phyloP scores from a whole-genome alignment of 768 basidiomycete genomes.

The Serpula lacrymans region DNA sequence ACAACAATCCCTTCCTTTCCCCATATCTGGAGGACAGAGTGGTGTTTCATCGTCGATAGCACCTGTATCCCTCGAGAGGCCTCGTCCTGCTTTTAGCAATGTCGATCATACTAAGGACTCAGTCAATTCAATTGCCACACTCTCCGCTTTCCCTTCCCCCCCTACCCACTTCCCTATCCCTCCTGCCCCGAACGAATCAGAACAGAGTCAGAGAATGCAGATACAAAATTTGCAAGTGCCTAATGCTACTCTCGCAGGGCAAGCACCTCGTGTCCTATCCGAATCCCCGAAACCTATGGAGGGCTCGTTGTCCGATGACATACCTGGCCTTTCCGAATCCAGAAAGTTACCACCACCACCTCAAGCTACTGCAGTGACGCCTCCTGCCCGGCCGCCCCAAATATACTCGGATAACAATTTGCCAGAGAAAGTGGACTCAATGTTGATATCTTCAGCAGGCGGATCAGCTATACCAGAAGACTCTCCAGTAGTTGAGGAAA shows the following conservation, averaged over 20 bases:
- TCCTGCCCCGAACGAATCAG: slow-evolving; percentile 27
- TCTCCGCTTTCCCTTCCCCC: slow-evolving; percentile 72
- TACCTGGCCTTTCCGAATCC: not conserved
- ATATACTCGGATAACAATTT: not conserved
- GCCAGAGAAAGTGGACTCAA: slow-evolving; percentile 1
- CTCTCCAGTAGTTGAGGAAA: slow-evolving; percentile 1
- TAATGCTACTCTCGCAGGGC: slow-evolving; percentile 3
- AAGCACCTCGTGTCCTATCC: slow-evolving; percentile 9
- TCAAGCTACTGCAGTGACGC: slow-evolving; percentile 7
- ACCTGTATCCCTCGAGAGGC: slow-evolving; percentile 16
- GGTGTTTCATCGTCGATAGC: slow-evolving; percentile 9
- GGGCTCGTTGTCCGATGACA: slow-evolving; percentile 6
- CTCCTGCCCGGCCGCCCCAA: slow-evolving; percentile 7
- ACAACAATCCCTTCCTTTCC: slow-evolving; percentile 19
- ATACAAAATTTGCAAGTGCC: slow-evolving; percentile 15
- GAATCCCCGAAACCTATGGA: slow-evolving; percentile 20
- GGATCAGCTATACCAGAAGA: not conserved
- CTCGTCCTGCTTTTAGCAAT: slow-evolving; percentile 18
- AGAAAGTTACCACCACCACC: slow-evolving; percentile 6
- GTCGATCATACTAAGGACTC: slow-evolving; percentile 23
- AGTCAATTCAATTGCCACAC: slow-evolving; percentile 54
- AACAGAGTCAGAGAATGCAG: slow-evolving; percentile 23
- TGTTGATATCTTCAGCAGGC: too few relatives aligned
- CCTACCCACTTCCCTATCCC: slow-evolving; percentile 72
- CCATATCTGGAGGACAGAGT: slow-evolving; percentile 11